These are phyloP conservation scores for Balansia obtecta DNA, from an alignment of 2,329 filamentous ascomycete genomes.

Conservation along the genomic window DNA sequence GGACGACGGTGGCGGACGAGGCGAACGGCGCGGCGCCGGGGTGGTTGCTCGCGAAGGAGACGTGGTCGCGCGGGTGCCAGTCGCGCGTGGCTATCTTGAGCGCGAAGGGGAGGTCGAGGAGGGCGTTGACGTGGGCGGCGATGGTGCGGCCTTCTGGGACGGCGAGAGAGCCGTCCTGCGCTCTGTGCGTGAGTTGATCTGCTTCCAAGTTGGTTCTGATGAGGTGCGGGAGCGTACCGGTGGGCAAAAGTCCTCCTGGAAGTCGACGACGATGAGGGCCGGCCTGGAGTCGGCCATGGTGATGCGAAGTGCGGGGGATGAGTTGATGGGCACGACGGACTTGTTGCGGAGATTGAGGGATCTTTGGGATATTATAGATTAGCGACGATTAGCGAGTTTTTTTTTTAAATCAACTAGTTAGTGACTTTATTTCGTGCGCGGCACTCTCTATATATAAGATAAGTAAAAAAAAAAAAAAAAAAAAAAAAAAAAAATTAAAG, in stretches of 20 bases:
- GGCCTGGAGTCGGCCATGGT: constrained; percentile 25
- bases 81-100: constrained; percentile 81
- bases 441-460: too few relatives aligned
- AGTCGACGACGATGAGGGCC: constrained; percentile 62
- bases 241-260: constrained; percentile 92
- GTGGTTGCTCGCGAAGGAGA: constrained; percentile 85
- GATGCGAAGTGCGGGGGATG: background rate
- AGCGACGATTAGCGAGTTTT: too few relatives aligned
- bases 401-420: too few relatives aligned
- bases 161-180: constrained; percentile 69
- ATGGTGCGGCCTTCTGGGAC: constrained; percentile 64
- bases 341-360: background rate
- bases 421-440: too few relatives aligned
- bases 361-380: too few relatives aligned
- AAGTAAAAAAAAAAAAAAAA: too few relatives aligned
- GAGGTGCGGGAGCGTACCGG: constrained; percentile 57
- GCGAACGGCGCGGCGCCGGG: constrained; percentile 52
- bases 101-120: constrained; percentile 60
- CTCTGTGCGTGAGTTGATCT: too few relatives aligned
- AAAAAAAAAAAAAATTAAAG: too few relatives aligned
- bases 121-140: constrained; percentile 56
- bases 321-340: too few relatives aligned
- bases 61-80: constrained; percentile 71
- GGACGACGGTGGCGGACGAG: constrained; percentile 49
- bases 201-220: too few relatives aligned